phyloP scores from a whole-genome alignment of 805 yeast genomes.

The Diddensiella caesifluorescens region DNA sequence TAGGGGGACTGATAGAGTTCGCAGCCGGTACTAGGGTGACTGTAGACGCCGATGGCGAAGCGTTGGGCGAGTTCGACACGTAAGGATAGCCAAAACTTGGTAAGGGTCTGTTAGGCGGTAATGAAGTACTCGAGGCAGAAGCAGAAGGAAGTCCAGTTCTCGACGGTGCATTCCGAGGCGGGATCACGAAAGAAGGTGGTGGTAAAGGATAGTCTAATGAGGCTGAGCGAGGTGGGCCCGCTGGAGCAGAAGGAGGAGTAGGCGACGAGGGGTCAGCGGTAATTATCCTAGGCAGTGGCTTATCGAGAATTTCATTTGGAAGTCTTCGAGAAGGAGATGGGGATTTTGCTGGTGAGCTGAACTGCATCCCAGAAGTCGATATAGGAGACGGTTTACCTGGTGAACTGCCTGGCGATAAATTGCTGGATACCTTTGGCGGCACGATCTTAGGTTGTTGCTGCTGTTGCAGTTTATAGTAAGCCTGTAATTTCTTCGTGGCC shows the following conservation, averaged over 20 bases:
- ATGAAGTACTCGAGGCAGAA: not conserved
- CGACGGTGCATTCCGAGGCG: not conserved
- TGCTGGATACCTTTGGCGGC: not conserved
- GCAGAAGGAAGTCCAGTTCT: not conserved
- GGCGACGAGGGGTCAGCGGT: not conserved
- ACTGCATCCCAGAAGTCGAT: too few relatives aligned
- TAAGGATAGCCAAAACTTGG: constrained; percentile 1
- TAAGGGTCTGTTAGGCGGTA: not conserved
- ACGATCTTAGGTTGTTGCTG: constrained; percentile 1
- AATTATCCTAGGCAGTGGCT: constrained; percentile 13
- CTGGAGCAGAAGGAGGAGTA: not conserved
- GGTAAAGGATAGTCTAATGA: constrained; percentile 4
- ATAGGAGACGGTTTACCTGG: too few relatives aligned
- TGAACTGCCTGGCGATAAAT: too few relatives aligned
- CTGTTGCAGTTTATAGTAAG: too few relatives aligned
- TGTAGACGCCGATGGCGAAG: constrained; percentile 1
- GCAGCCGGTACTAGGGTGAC: not conserved
- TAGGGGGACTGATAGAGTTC: not conserved
- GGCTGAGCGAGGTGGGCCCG: not conserved
- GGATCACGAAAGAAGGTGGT: constrained; percentile 3
- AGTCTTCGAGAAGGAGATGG: too few relatives aligned
- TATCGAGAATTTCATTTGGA: too few relatives aligned
- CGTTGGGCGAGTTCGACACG: not conserved
- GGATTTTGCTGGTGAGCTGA: too few relatives aligned
- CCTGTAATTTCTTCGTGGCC: constrained; percentile 13